A percentile compares a stretch with the other conserved stretches of the same genome.
These are phyloP conservation scores for Nicotiana sylvestris DNA, from an alignment of 257 asterid genomes.

Conservation along the genomic window DNA sequence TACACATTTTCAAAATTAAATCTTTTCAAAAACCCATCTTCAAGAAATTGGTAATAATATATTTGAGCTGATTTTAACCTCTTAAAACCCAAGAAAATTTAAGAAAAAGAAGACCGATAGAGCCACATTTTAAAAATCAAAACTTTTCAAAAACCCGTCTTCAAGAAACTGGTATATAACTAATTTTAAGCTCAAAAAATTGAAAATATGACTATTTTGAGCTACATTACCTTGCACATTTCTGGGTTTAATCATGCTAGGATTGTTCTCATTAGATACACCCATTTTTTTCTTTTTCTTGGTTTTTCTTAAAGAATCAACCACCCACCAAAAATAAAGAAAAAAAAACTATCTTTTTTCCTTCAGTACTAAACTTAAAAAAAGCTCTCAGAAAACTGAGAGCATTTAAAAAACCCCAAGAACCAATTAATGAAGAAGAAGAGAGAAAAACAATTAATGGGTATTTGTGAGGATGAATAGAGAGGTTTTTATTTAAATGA, in stretches of 20 bases:
- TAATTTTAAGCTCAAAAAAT: background rate
- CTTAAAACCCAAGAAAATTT: background rate
- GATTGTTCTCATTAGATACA: constrained; percentile 47
- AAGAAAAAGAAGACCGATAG: background rate
- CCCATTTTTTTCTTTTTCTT: background rate
- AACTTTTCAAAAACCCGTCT: background rate
- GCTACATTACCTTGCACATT: constrained; percentile 46
- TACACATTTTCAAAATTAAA: background rate
- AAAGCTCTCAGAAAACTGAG: background rate
- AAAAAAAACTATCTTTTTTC: background rate
- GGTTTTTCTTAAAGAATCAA: background rate
- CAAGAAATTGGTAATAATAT: background rate
- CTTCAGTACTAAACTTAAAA: background rate
- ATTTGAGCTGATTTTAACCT: background rate
- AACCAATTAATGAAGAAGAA: background rate
- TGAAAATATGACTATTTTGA: background rate
- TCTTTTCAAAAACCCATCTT: background rate
- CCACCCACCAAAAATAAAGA: background rate
- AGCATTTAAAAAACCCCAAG: background rate
- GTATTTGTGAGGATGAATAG: constrained; percentile 26
- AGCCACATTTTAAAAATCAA: background rate
- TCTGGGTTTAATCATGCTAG: constrained; percentile 35
- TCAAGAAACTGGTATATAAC: background rate
- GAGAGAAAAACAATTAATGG: constrained; percentile 15
- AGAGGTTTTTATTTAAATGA: constrained; percentile 36